Evolutionary conservation across 305 asterid species (phyloP), one percentile per base, ranked within the genome.

Genomic region (Fraxinus albicans): DNA sequence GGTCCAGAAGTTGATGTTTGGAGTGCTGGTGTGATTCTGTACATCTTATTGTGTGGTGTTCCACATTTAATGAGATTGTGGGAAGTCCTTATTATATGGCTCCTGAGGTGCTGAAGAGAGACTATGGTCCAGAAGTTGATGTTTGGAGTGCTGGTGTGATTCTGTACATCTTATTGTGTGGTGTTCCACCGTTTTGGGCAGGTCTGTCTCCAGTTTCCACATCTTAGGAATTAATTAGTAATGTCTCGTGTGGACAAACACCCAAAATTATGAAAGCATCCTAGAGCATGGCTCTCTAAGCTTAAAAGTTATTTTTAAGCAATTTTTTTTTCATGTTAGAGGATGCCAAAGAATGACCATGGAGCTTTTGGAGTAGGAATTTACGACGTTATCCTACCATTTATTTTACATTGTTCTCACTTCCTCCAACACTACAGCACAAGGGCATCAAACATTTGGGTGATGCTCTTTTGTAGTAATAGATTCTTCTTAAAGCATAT

Each of bases 171-270:
- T 25, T 25, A 25, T 25, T 25, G 27, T 25, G 27, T 25, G 97
- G 98, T 67, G 90, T 90, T 79, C 98, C 98, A 0, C 98, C 97
- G 6, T 94, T 94, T 85, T 92, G 97, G 97, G 98, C 95, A 77
- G 98, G 98, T 94, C 36, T n/a, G 27, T 65, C 74, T 70, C 23
- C 42, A 4, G 40, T 70, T 70, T 70, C 40, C 21, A 29, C 76
- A 5, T 29, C 36, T 70, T 31, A 29, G 12, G 76, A 29, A 70
- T 27, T 29, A 1, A 31, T 70, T 70, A 65, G 35, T 65, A 27
- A 27, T 15, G 3, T 70, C 40, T 31, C 8, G 34, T 21, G 72
- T 2, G 31, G 72, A 21, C 33, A 19, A 31, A 60, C 9, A 38
- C 72, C 31, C 29, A 60, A 9, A 3, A 63, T 63, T 21, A 25